Percentiles rank a stretch among this genome's conserved stretches.
Evolutionary conservation across 1,284 basidiomycete species (phyloP).

Genomic region (Ustilago tritici): DNA sequence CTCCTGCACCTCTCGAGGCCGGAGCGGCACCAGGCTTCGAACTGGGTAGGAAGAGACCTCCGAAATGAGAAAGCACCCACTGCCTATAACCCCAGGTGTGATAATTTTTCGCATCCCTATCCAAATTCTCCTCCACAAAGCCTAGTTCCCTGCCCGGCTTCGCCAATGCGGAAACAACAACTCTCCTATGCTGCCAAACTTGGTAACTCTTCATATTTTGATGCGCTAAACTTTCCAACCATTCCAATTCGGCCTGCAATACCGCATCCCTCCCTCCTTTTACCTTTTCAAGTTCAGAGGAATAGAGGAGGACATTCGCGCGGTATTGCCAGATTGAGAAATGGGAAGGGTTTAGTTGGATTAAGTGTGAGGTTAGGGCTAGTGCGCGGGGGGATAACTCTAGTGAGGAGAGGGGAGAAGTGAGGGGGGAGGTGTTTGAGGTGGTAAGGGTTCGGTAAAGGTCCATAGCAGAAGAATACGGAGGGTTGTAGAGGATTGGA

Average conservation of each 20-base stretch:
- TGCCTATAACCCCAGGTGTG: slow-evolving; percentile 68
- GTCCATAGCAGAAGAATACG: slow-evolving; percentile 64
- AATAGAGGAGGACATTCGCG: slow-evolving; percentile 52
- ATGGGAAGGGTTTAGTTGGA: slow-evolving; percentile 59
- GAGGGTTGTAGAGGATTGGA: slow-evolving; percentile 63
- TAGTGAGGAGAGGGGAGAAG: not conserved
- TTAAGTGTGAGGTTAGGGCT: slow-evolving; percentile 58
- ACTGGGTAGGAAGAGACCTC: slow-evolving; percentile 34
- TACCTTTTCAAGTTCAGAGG: slow-evolving; percentile 2
- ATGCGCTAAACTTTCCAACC: slow-evolving; percentile 58
- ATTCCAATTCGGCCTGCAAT: slow-evolving; percentile 50
- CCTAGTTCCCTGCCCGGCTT: slow-evolving; percentile 55
- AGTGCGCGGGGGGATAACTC: slow-evolving; percentile 58
- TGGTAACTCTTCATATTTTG: slow-evolving; percentile 68
- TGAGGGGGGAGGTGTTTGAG: slow-evolving; percentile 11
- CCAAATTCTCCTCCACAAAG: slow-evolving; percentile 52
- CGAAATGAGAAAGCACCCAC: slow-evolving; percentile 65
- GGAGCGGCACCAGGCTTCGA: not conserved
- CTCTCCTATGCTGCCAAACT: slow-evolving; percentile 65
- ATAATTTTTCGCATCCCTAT: slow-evolving; percentile 64
- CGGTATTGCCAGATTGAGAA: slow-evolving; percentile 66
- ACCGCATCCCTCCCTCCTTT: slow-evolving; percentile 6
- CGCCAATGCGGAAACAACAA: slow-evolving; percentile 53
- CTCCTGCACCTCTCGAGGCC: slow-evolving; percentile 13
- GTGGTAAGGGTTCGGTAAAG: slow-evolving; percentile 58